Conservation (phyloP, 2,329 filamentous ascomycete genomes). For the Didymella sp. region DNA sequence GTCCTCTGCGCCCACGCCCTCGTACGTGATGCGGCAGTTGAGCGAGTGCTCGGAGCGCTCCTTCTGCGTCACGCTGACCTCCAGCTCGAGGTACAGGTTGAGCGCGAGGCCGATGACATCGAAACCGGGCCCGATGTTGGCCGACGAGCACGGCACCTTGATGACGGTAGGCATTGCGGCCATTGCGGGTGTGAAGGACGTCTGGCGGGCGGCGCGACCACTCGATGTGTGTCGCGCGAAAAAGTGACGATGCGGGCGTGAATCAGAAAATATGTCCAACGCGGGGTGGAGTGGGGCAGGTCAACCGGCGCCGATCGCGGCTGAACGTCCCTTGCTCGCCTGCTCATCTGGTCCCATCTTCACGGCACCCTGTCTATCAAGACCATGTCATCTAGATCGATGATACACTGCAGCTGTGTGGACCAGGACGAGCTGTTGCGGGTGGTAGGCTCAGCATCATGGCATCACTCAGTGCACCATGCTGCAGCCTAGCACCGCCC, state of each 20-base stretch:
- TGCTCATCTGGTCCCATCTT: neutral
- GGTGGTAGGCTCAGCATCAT: neutral
- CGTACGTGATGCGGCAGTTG: slow-evolving; percentile 91
- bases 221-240: slow-evolving; percentile 11
- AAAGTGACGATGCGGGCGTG: slow-evolving; percentile 6
- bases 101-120: slow-evolving; percentile 96
- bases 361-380: neutral
- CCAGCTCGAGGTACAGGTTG: slow-evolving; percentile 90
- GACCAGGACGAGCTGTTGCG: neutral
- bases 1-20: slow-evolving; percentile 78
- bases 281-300: slow-evolving; percentile 5
- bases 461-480: neutral
- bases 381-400: neutral
- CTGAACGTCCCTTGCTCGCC: neutral
- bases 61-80: slow-evolving; percentile 71
- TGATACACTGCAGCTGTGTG: neutral
- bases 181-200: slow-evolving; percentile 29
- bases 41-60: slow-evolving; percentile 66
- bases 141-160: slow-evolving; percentile 89
- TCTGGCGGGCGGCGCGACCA: slow-evolving; percentile 11
- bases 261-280: slow-evolving; percentile 10
- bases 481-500: slow-evolving; percentile 15
- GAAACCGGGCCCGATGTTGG: slow-evolving; percentile 96
- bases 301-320: slow-evolving; percentile 5
- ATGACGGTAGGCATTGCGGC: slow-evolving; percentile 61